Conservation (phyloP, 257 asterid species). For the Coffea eugenioides region DNA sequence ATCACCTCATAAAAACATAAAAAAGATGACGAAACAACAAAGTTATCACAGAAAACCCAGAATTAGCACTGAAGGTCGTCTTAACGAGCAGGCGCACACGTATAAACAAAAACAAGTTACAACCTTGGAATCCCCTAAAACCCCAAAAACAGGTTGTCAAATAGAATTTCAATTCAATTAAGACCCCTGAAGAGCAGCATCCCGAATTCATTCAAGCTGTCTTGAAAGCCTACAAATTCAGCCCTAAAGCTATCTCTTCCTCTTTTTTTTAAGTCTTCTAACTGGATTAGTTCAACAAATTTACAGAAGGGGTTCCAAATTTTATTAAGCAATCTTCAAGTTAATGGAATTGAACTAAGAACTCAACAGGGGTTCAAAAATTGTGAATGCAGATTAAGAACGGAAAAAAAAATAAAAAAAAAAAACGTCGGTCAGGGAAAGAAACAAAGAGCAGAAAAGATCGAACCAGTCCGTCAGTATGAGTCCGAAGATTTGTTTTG, state of each 20-base stretch:
- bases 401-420: not conserved
- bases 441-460: not conserved
- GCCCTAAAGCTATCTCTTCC: slow-evolving; percentile 3
- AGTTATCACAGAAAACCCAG: not conserved
- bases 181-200: not conserved
- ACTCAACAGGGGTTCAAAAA: not conserved
- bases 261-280: not conserved
- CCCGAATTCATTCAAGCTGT: not conserved
- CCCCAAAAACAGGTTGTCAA: not conserved
- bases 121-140: slow-evolving; percentile 9
- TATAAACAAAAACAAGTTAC: not conserved
- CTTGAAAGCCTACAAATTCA: not conserved
- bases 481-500: not conserved
- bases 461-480: slow-evolving; percentile 2
- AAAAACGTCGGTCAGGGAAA: not conserved
- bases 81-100: not conserved
- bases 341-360: not conserved
- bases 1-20: not conserved
- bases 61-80: not conserved
- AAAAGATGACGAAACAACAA: not conserved
- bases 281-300: not conserved
- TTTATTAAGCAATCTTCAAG: not conserved
- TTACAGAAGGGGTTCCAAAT: slow-evolving; percentile 1
- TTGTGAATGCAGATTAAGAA: not conserved
- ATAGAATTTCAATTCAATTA: not conserved